Base-by-base conservation (phyloP, 1,284 basidiomycete species). In the Kwoniella shivajii region DNA sequence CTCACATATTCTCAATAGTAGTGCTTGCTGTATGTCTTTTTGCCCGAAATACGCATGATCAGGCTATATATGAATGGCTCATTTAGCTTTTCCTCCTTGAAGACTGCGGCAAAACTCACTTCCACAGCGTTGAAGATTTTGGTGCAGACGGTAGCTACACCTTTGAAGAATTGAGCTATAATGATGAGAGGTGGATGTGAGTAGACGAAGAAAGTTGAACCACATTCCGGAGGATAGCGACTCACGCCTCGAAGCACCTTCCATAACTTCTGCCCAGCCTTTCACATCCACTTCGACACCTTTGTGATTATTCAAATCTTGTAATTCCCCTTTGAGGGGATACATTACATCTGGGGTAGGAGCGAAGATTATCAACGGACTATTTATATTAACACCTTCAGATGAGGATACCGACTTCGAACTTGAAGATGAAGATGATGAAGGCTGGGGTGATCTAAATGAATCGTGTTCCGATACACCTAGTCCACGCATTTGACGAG, bases 11-110 rank as follows among this genome's bases (percentile, higher is more conserved):
- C 88, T 87, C 22, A 99, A 82, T 20, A 99, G 79, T 7, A 98
- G 79, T 0, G 89, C 91, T 74, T 99, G 95, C 74, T 99, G 95
- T 54, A 99, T 97, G 72, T 99, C 95, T 76, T 99, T 99, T 77
- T 98, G 95, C 0, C 96, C 95, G 69, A 99, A 97, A 77, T 98
- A 99, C 22, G 90, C 87, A 56, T 86, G 85, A 50, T 90, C 90
- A 2, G 95, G 95, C 89, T 93, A 68, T 11, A 16, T 10, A 9
- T 33, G 24, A 27, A 16, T 43, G n/a, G 27, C 10, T 44, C 24
- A 29, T 31, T 22, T 20, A 27, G 16, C 37, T 5, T 39, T n/a
- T 16, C 10, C 9, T 5, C 16, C 14, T 3, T 24, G 7, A 9
- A 44, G 22, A 16, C 43, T 39, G 27, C 51, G 49, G 22, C 1